Conservation (phyloP, 2,329 filamentous ascomycete species). For the Byssothecium circinans region DNA sequence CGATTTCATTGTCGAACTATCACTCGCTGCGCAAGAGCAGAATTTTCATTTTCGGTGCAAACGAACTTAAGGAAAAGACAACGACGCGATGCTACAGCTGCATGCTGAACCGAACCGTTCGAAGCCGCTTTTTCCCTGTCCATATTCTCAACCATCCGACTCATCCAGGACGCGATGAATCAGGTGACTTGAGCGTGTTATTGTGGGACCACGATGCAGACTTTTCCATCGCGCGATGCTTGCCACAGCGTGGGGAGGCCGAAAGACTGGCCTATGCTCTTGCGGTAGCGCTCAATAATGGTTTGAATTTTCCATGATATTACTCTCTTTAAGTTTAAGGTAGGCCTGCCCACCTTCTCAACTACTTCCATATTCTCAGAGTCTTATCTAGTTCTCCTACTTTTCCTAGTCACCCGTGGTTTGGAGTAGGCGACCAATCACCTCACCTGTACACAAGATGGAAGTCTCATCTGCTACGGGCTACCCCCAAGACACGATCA, state of each 20-base stretch:
- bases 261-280: constrained; percentile 10
- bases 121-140: constrained; percentile 26
- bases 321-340: too few relatives aligned
- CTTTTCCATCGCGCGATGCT: constrained; percentile 30
- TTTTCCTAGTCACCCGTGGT: background rate
- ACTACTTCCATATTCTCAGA: too few relatives aligned
- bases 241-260: constrained; percentile 31
- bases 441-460: constrained; percentile 18
- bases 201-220: constrained; percentile 34
- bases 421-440: background rate
- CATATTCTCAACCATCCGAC: background rate
- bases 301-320: constrained; percentile 10
- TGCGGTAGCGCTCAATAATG: background rate
- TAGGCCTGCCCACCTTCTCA: too few relatives aligned
- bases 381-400: background rate
- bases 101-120: constrained; percentile 26
- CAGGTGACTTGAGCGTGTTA: constrained; percentile 11
- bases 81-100: too few relatives aligned
- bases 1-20: constrained; percentile 14
- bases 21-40: constrained; percentile 23
- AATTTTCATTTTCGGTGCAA: constrained; percentile 25
- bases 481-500: constrained; percentile 23
- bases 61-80: too few relatives aligned
- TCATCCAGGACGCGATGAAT: constrained; percentile 16
- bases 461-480: constrained; percentile 11